Evolutionary conservation across 495 filamentous ascomycete species (phyloP).

Genomic region (Hamigera avellanea): DNA sequence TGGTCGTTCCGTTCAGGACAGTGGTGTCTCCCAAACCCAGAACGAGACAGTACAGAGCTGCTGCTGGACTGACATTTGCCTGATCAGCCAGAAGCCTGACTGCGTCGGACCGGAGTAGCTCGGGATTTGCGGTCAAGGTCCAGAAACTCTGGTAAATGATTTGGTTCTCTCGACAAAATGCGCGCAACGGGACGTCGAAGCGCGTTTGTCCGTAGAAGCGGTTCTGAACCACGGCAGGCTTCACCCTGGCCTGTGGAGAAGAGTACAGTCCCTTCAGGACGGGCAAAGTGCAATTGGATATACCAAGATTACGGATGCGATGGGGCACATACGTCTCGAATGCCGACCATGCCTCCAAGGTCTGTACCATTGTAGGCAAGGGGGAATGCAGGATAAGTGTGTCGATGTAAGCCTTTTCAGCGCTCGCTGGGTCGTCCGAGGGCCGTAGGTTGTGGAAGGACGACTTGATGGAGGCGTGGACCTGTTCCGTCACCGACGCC

Average conservation of each 20-base stretch:
- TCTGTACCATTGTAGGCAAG: constrained; percentile 42
- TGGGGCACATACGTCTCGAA: constrained; percentile 54
- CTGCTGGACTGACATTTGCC: constrained; percentile 33
- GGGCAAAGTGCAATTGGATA: constrained; percentile 53
- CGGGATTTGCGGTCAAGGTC: constrained; percentile 64
- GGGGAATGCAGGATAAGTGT: constrained; percentile 64
- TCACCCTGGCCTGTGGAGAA: constrained; percentile 28
- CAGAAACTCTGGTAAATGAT: constrained; percentile 70
- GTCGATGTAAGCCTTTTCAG: constrained; percentile 51
- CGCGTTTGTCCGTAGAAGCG: constrained; percentile 49
- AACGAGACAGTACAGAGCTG: constrained; percentile 58
- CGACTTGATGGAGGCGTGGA: constrained; percentile 51
- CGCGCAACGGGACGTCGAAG: constrained; percentile 50
- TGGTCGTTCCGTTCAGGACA: constrained; percentile 62
- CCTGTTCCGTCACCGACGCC: constrained; percentile 43
- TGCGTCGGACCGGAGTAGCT: constrained; percentile 37
- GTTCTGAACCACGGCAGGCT: constrained; percentile 63
- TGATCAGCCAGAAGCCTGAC: constrained; percentile 40
- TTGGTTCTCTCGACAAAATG: constrained; percentile 46
- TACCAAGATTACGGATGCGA: constrained; percentile 53
- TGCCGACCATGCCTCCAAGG: constrained; percentile 50
- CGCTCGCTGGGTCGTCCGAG: constrained; percentile 13
- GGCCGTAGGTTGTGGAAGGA: constrained; percentile 56
- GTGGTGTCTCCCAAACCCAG: constrained; percentile 44
- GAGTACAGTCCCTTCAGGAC: constrained; percentile 41